Evolutionary conservation across 805 yeast species (phyloP), one percentile per base, ranked within the genome.

Genomic region (Candida incommunis): DNA sequence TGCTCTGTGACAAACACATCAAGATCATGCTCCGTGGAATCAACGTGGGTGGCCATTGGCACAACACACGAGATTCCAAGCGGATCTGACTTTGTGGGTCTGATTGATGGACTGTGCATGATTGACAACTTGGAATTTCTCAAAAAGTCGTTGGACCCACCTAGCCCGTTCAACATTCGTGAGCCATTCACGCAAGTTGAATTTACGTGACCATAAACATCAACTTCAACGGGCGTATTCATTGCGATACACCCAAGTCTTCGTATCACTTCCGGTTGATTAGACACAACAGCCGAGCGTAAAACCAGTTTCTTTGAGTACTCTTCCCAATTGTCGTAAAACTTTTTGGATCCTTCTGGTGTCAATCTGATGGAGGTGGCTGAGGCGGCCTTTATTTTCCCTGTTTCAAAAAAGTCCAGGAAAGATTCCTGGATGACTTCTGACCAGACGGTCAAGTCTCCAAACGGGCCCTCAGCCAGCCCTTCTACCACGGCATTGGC

Each of bases 171-270:
- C 64, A 92, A 76, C 98, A 92, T 92, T 65, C 94, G 79, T 46
- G 96, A 86, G 45, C 98, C 98, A 66, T 80, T 76, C 47, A 92
- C 98, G 62, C 87, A 86, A 45, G 98, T 92, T 23, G 97, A 88
- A 74, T 92, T 92, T 44, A 98, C 98, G 62, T 92, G 98, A 16
- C 87, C 98, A 60, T 92, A 92, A 50, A 92, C 82, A 63, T 92
- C 98, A 52, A 90, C 94, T 70, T 92, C 98, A 44, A 92, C 98
- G 5, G 98, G 98, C 7, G 98, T 92, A 69, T 92, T 92, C 98
- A 92, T 92, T 53, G 98, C 97, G 64, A 92, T 92, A 53, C 86
- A 92, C 64, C 98, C 98, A 50, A 92, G 71, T 69, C 98, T 80
- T 69, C 98, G 82, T 58, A 92, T 90, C 54, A 92, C 70, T 71